Evolutionary conservation across 441 rosid genomes (phyloP), one percentile per base, ranked within the genome.

Genomic region (Gossypium laxum): DNA sequence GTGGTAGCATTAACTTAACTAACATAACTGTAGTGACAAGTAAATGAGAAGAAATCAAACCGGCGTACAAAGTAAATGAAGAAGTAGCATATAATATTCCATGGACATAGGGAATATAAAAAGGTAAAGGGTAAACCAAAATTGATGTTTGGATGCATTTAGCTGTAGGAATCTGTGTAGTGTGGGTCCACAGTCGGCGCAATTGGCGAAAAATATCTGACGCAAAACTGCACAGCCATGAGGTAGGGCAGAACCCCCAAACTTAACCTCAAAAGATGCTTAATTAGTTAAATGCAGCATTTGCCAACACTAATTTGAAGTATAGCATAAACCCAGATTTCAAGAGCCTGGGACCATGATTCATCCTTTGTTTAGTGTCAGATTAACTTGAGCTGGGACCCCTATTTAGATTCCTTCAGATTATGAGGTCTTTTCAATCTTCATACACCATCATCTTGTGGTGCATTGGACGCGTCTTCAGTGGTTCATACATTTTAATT

Each of bases 121-220:
- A 50, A 50, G 58, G 43, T 0, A 0, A 24, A 14, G 34, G 24
- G 32, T 19, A 8, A 10, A 22, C n/a, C 28, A 41, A 63, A 32
- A 24, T 32, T 2, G 30, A 45, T 65, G 55, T 45, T 65, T n/a
- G 52, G 55, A 65, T 65, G 69, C 19, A 18, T 65, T 65, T 19
- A 22, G 55, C 55, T 5, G 56, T 22, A 65, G 11, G 69, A 65
- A 65, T 65, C 55, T 21, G 12, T 26, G 21, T 0, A 45, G n/a
- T 45, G 11, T 45, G 55, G 56, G 69, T 65, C 69, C 69, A 22
- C 21, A 45, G 55, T 65, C 38, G 69, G 69, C 38, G 12, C 55
- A 45, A 65, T 43, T 65, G 69, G 21, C 56, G n/a, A 21, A 45
- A 22, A 45, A 65, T n/a, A 45, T 45, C 69, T 65, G 69, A 45